Conservation (phyloP, 208 protist genomes). For the Trypanosoma conorhini region DNA sequence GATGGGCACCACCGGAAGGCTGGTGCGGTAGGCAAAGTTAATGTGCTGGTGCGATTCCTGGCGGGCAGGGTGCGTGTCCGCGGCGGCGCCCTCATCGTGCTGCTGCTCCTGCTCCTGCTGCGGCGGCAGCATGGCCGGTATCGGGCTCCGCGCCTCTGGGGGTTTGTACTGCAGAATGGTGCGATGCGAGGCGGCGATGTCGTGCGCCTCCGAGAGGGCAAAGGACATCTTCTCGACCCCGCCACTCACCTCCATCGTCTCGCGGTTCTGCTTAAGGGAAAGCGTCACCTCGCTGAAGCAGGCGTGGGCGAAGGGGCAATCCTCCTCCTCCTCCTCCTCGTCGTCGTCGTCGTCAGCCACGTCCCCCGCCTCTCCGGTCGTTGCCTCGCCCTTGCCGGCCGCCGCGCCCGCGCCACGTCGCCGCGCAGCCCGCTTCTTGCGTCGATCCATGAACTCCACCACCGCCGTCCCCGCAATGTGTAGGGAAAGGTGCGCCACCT, state of each 20-base stretch:
- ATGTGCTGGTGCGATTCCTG: constrained; percentile 38
- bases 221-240: constrained; percentile 44
- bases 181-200: constrained; percentile 41
- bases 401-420: neutral
- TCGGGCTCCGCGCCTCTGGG: constrained; percentile 4
- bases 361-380: neutral
- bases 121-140: neutral
- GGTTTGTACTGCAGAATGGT: constrained; percentile 38
- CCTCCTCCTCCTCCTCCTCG: constrained; percentile 26
- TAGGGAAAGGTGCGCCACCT: constrained; percentile 61
- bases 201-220: constrained; percentile 40
- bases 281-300: constrained; percentile 48
- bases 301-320: constrained; percentile 54
- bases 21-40: constrained; percentile 66
- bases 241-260: constrained; percentile 68
- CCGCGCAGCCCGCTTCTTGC: neutral
- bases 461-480: constrained; percentile 49
- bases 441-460: constrained; percentile 65
- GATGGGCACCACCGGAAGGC: constrained; percentile 73
- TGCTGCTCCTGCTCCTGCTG: too few relatives aligned
- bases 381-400: neutral
- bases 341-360: neutral
- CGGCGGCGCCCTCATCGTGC: neutral
- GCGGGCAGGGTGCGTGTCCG: neutral
- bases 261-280: constrained; percentile 63